Evolutionary conservation across 192 early-diverging fungal species (phyloP).

Genomic region (Entrophospora sp.): DNA sequence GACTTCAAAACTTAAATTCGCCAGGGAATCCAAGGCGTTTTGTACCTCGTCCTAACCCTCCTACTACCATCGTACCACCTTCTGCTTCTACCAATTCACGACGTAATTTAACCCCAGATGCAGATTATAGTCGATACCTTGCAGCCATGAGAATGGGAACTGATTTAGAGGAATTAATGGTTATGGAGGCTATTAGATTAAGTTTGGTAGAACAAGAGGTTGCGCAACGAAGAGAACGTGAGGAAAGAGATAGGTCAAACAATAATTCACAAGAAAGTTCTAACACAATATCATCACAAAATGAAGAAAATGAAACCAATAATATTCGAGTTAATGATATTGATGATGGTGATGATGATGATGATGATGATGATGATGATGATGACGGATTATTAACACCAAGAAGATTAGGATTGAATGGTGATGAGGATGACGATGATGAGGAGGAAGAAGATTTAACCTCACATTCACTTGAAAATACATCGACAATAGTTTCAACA

Average conservation of each 20-base stretch:
- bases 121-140: slow-evolving; percentile 51
- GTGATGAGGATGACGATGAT: neutral
- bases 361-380: slow-evolving; percentile 23
- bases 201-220: slow-evolving; percentile 59
- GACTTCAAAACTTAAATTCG: slow-evolving; percentile 29
- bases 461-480: neutral
- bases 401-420: neutral
- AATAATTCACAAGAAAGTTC: neutral
- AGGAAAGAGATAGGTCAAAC: slow-evolving; percentile 3
- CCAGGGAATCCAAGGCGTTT: slow-evolving; percentile 12
- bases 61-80: neutral
- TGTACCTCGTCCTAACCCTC: neutral
- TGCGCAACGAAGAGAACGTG: slow-evolving; percentile 31
- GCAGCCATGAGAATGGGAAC: slow-evolving; percentile 69
- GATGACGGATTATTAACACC: neutral
- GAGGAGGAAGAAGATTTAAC: neutral
- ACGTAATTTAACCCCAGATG: slow-evolving; percentile 28
- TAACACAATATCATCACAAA: neutral
- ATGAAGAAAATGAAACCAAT: neutral
- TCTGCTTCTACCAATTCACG: neutral
- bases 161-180: slow-evolving; percentile 86
- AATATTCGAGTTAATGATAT: neutral
- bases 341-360: neutral
- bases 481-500: neutral
- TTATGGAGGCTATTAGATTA: slow-evolving; percentile 83